Percentiles rank a stretch among this genome's conserved stretches.
Conservation (phyloP, 179 eudicot genomes). For the Spergularia azorica region DNA sequence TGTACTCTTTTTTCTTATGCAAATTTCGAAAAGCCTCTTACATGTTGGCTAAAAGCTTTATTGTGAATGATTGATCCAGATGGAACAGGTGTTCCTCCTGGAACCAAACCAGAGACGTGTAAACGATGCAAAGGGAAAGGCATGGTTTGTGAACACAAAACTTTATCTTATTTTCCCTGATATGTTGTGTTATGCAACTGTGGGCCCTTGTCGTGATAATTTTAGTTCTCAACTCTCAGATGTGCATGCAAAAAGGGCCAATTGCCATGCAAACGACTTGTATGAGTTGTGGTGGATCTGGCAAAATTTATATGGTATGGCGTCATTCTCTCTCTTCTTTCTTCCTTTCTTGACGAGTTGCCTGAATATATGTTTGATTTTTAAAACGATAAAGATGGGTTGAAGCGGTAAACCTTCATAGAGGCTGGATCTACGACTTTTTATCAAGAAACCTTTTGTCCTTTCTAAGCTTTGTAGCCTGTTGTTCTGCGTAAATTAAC, state of each 20-base stretch:
- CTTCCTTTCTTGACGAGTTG: neutral
- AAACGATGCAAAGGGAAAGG: constrained; percentile 78
- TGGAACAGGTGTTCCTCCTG: constrained; percentile 93
- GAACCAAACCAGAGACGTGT: constrained; percentile 89
- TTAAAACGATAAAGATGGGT: neutral
- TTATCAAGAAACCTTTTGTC: too few relatives aligned
- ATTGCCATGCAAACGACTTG: constrained; percentile 60
- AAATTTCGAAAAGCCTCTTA: too few relatives aligned
- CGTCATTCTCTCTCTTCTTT: too few relatives aligned
- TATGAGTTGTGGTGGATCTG: constrained; percentile 56
- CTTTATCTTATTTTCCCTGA: neutral
- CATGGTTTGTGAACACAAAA: constrained; percentile 40
- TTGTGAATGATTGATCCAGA: constrained; percentile 33
- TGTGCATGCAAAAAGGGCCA: constrained; percentile 62
- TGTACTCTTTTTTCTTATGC: neutral
- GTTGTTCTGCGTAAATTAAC: neutral
- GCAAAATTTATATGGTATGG: constrained; percentile 67
- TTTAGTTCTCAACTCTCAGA: constrained; percentile 35
- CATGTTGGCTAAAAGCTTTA: constrained; percentile 15
- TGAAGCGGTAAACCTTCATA: neutral
- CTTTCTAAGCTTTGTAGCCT: neutral
- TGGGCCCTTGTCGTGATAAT: constrained; percentile 9
- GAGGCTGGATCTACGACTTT: neutral
- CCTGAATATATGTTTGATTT: constrained; percentile 2
- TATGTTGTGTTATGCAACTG: neutral